Evolutionary conservation across 176 grass and related monocot species (phyloP).

Genomic region (maize (Zea mays)): DNA sequence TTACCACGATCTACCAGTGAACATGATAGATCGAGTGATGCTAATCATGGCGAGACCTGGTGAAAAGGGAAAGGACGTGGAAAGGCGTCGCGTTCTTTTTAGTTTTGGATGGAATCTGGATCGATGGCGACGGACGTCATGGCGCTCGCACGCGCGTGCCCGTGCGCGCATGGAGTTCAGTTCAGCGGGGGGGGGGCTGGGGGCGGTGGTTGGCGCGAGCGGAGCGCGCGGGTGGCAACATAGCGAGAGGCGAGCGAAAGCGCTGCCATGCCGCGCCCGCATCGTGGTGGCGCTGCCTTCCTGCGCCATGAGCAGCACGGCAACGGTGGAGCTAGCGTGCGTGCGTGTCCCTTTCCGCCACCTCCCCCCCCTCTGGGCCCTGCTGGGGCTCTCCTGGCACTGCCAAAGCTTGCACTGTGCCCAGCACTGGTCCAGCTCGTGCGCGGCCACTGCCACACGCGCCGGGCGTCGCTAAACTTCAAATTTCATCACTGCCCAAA

Average conservation of each 20-base stretch:
- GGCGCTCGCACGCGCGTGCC: background rate
- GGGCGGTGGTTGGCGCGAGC: background rate
- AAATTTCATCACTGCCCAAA: background rate
- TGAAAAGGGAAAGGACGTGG: slow-evolving; percentile 1
- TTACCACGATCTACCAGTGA: background rate
- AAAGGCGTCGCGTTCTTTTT: slow-evolving; percentile 1
- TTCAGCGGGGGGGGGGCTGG: background rate
- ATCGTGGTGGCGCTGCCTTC: background rate
- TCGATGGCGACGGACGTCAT: background rate
- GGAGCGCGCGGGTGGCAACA: background rate
- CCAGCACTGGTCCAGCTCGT: background rate
- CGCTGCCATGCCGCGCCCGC: background rate
- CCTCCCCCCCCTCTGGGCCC: background rate
- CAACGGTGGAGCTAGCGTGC: slow-evolving; percentile 1
- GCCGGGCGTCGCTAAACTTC: background rate
- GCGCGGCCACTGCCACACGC: background rate
- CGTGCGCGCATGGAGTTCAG: background rate
- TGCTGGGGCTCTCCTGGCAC: background rate
- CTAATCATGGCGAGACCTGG: slow-evolving; percentile 7
- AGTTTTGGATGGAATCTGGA: slow-evolving; percentile 17
- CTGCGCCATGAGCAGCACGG: slow-evolving; percentile 23
- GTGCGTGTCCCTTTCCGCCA: slow-evolving; percentile 1
- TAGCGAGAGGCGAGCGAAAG: background rate
- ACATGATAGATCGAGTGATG: background rate
- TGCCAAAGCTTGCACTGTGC: background rate